A percentile compares a stretch with the other conserved stretches of the same genome.
phyloP scores from a whole-genome alignment of 306 rosid species.

The Argentina anserina region DNA sequence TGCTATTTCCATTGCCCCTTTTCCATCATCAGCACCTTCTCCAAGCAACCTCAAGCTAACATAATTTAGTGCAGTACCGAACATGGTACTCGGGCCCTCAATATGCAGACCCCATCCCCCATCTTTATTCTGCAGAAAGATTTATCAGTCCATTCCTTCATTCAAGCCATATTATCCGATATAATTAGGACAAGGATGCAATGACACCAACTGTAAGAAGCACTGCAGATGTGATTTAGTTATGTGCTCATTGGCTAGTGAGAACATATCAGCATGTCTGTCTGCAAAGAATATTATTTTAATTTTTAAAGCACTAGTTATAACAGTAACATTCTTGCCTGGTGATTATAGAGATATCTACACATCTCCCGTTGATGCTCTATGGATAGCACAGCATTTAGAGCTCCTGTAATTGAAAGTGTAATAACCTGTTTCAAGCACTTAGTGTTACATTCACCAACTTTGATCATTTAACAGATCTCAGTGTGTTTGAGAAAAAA shows the following conservation, averaged over 20 bases:
- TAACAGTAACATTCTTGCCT: conserved; percentile 20
- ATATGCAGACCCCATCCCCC: conserved; percentile 46
- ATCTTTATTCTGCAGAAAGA: conserved; percentile 31
- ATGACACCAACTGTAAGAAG: neutral
- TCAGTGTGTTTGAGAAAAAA: neutral
- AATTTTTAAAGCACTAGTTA: neutral
- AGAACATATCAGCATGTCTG: neutral
- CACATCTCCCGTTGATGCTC: conserved; percentile 35
- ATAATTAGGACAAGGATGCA: neutral
- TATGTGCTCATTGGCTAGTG: too few relatives aligned
- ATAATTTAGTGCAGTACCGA: conserved; percentile 29
- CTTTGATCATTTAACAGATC: neutral
- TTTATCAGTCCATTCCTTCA: neutral
- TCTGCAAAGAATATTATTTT: neutral
- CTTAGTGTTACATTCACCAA: neutral
- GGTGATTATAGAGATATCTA: conserved; percentile 40
- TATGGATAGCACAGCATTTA: conserved; percentile 31
- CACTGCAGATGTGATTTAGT: neutral
- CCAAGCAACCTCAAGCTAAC: conserved; percentile 36
- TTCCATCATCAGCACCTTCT: conserved; percentile 33
- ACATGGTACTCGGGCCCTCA: conserved; percentile 41
- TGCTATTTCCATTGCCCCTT: conserved; percentile 23
- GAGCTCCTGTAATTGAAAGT: conserved; percentile 35
- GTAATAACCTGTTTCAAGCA: conserved; percentile 29
- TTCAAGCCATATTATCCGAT: neutral